Percentiles rank a stretch among this genome's conserved stretches.
Conservation (phyloP, 352 stramenopile species). For the Pythium phragmitis region DNA sequence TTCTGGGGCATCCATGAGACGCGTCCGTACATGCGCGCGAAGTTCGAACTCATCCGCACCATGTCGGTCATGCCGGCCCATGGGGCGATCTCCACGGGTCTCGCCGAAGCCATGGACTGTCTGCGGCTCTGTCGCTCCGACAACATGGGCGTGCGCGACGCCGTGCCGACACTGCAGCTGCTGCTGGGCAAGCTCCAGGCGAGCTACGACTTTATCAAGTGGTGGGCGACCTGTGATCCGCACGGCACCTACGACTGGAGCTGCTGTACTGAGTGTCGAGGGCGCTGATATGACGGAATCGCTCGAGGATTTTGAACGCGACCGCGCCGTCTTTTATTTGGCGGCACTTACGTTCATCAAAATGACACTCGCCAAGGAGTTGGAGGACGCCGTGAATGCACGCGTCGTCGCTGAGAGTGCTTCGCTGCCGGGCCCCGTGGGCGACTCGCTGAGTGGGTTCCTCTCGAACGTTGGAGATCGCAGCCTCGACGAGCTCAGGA, state of each 20-base stretch:
- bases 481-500: constrained; percentile 4
- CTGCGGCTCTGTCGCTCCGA: constrained; percentile 18
- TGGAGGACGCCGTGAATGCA: background rate
- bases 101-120: constrained; percentile 8
- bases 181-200: constrained; percentile 12
- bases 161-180: constrained; percentile 10
- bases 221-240: constrained; percentile 11
- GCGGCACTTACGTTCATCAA: constrained; percentile 4
- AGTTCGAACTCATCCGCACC: constrained; percentile 17
- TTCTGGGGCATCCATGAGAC: constrained; percentile 19
- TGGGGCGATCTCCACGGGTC: background rate
- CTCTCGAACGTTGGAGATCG: background rate
- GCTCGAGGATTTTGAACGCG: background rate
- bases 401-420: background rate
- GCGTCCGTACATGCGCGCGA: constrained; percentile 23
- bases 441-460: constrained; percentile 1
- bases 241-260: constrained; percentile 15
- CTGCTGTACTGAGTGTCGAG: constrained; percentile 10
- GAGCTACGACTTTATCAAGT: constrained; percentile 28
- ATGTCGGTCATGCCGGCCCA: constrained; percentile 1
- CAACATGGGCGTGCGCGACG: constrained; percentile 12
- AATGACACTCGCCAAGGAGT: background rate
- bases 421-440: background rate
- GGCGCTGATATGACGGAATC: constrained; percentile 18
- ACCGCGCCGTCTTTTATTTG: constrained; percentile 1